These are phyloP conservation scores for Pythium phragmitis DNA, from an alignment of 352 stramenopile genomes.

Conservation along the genomic window DNA sequence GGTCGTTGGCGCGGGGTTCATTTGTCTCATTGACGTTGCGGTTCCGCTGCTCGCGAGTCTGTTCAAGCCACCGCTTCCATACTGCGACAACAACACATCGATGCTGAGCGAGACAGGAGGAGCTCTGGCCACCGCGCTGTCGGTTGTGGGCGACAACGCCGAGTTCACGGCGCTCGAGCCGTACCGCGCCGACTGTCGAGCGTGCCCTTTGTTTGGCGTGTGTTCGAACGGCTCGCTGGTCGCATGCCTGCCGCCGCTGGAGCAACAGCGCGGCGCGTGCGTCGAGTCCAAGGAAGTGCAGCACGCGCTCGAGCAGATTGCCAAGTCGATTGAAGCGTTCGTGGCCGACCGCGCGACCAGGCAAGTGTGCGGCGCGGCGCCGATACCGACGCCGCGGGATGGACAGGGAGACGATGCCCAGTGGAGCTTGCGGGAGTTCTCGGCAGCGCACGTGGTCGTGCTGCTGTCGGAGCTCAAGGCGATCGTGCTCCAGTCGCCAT, in stretches of 20 bases:
- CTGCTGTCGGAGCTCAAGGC: slow-evolving; percentile 51
- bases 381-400: slow-evolving; percentile 31
- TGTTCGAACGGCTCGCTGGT: slow-evolving; percentile 50
- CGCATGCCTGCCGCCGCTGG: slow-evolving; percentile 47
- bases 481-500: slow-evolving; percentile 41
- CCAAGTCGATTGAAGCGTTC: slow-evolving; percentile 47
- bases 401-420: background rate
- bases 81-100: slow-evolving; percentile 47
- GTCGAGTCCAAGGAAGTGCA: slow-evolving; percentile 57
- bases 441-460: slow-evolving; percentile 36
- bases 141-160: slow-evolving; percentile 30
- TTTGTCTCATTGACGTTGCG: slow-evolving; percentile 44
- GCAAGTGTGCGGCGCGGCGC: slow-evolving; percentile 36
- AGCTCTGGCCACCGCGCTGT: slow-evolving; percentile 14
- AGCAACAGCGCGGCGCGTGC: slow-evolving; percentile 48
- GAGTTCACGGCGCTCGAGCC: slow-evolving; percentile 50
- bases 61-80: slow-evolving; percentile 37
- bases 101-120: slow-evolving; percentile 25
- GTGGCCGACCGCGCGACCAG: slow-evolving; percentile 36
- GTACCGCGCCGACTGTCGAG: slow-evolving; percentile 49
- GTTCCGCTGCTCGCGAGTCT: slow-evolving; percentile 41
- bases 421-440: slow-evolving; percentile 14
- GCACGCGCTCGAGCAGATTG: slow-evolving; percentile 41
- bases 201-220: slow-evolving; percentile 59
- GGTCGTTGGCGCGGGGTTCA: slow-evolving; percentile 28